Evolutionary conservation across 192 early-diverging fungal species (phyloP), one percentile per base, ranked within the genome.

Genomic region (Rhizophagus sp.): DNA sequence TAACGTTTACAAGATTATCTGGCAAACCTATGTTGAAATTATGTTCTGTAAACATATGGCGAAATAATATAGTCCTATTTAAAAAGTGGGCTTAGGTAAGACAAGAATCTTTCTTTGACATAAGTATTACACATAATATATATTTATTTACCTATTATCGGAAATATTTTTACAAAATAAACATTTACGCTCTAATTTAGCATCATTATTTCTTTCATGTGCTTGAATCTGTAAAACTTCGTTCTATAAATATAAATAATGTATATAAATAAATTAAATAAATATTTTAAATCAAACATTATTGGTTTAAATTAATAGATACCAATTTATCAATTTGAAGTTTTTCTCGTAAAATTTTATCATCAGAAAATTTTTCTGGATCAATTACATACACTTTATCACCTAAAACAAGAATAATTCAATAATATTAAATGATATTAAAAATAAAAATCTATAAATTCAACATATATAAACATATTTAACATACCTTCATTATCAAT

Each of bases 21-120:
- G 94, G 91, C 10, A 97, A 85, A 47, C 96, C 96, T 83, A 97
- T 97, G 85, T 95, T 96, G 83, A 98, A 98, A 81, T 93, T 93
- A 88, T 98, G 96, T 82, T 96, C 96, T 34, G 82, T 82, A 81
- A 94, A 96, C 91, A 95, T 96, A 81, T 98, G 96, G 77, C 90
- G 89, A 88, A 97, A 98, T 22, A 97, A 84, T 1, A 85, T 79
- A 2, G 89, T 78, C 79, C 94, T 93, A 77, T 24, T 49, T 25
- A 17, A 73, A n/a, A 19, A 22, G 61, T 75, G 65, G 34, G 13
- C 50, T 47, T 67, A 41, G n/a, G 50, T 66, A 41, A 41, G 39
- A 8, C 39, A 41, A 41, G 5, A 41, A 8, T n/a, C 49, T 47
- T 11, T 44, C 33, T 62, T 39, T 5, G 15, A 8, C 41, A 10